Conservation (phyloP, 352 stramenopile species). For the Phytophthora aleatoria region DNA sequence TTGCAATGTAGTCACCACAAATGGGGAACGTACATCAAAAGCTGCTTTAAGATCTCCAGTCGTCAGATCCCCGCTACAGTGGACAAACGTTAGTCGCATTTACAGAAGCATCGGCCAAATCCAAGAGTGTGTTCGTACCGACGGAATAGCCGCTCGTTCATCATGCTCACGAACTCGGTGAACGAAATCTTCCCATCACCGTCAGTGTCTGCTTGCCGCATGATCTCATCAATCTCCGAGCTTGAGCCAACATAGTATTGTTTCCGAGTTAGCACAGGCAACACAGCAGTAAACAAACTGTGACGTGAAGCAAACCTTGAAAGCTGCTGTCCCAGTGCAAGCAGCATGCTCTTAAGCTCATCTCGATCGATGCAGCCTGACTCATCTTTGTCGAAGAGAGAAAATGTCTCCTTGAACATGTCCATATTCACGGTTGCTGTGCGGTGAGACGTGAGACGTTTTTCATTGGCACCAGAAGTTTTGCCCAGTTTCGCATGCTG, state of each 20-base stretch:
- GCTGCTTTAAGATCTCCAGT: conserved; percentile 60
- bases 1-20: background rate
- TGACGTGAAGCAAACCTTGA: conserved; percentile 33
- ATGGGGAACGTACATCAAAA: conserved; percentile 49
- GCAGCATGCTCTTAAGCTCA: conserved; percentile 59
- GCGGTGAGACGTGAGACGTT: conserved; percentile 28
- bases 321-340: conserved; percentile 60
- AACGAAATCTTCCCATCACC: conserved; percentile 80
- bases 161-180: conserved; percentile 78
- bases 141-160: conserved; percentile 74
- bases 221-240: conserved; percentile 68
- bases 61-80: conserved; percentile 54
- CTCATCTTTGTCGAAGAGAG: conserved; percentile 78
- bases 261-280: background rate
- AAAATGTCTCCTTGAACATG: conserved; percentile 82
- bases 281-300: background rate
- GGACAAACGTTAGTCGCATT: background rate
- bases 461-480: conserved; percentile 11
- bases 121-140: conserved; percentile 29
- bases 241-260: conserved; percentile 26
- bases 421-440: conserved; percentile 78
- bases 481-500: conserved; percentile 63
- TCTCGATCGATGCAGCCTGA: conserved; percentile 69
- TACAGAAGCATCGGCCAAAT: background rate
- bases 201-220: conserved; percentile 68